Evolutionary conservation across 768 basidiomycete species (phyloP), one percentile per base, ranked within the genome.

Genomic region (Cystofilobasidium bisporidii): DNA sequence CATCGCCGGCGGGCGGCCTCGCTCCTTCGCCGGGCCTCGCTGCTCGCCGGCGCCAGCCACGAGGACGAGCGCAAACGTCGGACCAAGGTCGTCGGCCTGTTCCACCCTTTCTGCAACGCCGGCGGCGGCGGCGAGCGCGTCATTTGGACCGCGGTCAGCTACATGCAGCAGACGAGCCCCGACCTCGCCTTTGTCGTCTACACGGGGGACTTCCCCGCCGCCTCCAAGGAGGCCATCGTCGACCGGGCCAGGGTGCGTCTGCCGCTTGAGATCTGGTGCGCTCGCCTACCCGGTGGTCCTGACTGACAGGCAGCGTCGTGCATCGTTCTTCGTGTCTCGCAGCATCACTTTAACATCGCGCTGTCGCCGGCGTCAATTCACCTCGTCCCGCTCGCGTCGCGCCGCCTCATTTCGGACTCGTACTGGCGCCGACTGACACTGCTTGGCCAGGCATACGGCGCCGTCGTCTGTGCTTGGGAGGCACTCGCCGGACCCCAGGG

Each of bases 21-120:
- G 48, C 50, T 55, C 36, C 18, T 22, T 10, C 47, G 47, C 6
- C 47, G 47, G 22, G 3, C n/a, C 22, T 1, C 20, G 22, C 47
- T 48, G 22, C 47, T 40, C 62, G 45, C 30, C 36, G 22, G 22
- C 20, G 47, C n/a, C n/a, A n/a, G n/a, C n/a, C n/a, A 22, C 14
- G 47, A 24, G 22, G 47, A 5, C 47, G 15, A 22, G 20, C 15
- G 15, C 4, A 9, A 38, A 11, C 62, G 24, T 24, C 62, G 50
- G 11, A 36, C 50, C 0, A 32, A 28, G 36, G 77, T 92, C 24
- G 79, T 92, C 2, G 92, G 88, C 0, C 87, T 93, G 79, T 94
- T 96, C 75, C 93, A 98, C 79, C 93, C 93, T 0, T 98, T 93
- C 75, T 98, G 94, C 74, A 96, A 98, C 81, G 92, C 93, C 43